phyloP scores from a whole-genome alignment of 2,329 filamentous ascomycete species.

The Fusarium illudens region DNA sequence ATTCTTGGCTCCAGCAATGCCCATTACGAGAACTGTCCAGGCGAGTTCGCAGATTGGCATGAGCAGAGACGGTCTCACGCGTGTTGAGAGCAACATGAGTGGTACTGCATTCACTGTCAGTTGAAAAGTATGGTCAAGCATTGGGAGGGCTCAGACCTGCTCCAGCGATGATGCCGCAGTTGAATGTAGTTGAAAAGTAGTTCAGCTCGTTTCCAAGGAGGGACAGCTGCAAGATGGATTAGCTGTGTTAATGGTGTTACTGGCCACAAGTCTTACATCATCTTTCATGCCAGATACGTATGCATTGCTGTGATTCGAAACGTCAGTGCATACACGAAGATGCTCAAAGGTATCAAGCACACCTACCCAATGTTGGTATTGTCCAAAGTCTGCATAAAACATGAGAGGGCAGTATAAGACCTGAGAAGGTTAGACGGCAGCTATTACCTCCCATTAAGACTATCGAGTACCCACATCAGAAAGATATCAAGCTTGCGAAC shows the following conservation, averaged over 20 bases:
- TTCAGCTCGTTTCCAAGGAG: slow-evolving; percentile 22
- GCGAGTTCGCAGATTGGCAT: slow-evolving; percentile 44
- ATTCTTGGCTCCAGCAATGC: slow-evolving; percentile 39
- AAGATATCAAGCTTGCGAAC: slow-evolving; percentile 21
- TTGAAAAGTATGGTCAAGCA: not conserved
- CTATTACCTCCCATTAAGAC: too few relatives aligned
- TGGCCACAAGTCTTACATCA: not conserved
- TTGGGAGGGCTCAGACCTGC: not conserved
- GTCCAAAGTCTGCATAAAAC: slow-evolving; percentile 21
- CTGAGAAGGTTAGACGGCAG: not conserved
- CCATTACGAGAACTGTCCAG: slow-evolving; percentile 38
- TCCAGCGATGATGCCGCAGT: slow-evolving; percentile 20
- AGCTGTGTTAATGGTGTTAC: not conserved
- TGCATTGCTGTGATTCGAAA: slow-evolving; percentile 3
- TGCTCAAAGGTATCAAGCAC: not conserved
- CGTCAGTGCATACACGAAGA: not conserved
- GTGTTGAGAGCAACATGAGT: slow-evolving; percentile 14
- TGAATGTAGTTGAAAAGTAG: slow-evolving; percentile 21
- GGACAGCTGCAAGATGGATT: not conserved
- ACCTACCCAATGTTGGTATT: slow-evolving; percentile 20
- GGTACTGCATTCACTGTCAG: slow-evolving; percentile 8
- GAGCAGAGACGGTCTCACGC: slow-evolving; percentile 42
- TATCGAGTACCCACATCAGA: not conserved
- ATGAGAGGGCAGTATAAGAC: slow-evolving; percentile 14
- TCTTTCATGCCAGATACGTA: slow-evolving; percentile 27